Evolutionary conservation across 2,329 filamentous ascomycete genomes (phyloP), one percentile per base, ranked within the genome.

Genomic region (Cercospora brassicicola): DNA sequence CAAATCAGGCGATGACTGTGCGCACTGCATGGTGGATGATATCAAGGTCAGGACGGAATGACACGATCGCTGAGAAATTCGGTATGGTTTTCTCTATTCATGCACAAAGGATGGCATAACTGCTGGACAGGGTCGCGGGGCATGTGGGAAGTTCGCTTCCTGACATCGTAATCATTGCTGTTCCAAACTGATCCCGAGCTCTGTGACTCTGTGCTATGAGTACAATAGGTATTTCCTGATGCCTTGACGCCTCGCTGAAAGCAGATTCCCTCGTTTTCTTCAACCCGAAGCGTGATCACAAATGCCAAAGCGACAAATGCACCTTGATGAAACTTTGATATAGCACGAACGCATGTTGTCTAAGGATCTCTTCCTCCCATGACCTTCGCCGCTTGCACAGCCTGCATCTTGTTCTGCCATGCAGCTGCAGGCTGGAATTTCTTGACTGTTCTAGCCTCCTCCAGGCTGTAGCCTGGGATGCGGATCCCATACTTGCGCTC

Each of bases 341-440:
- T 36, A 36, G 7, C 28, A 18, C 18, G 23, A 42, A 36, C 20
- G 48, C 53, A 15, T 36, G 26, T 18, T 33, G 48, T 4, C 26
- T 59, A 73, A 57, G 69, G 59, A 68, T 74, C 72, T 28, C 61
- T 66, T 8, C 80, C 80, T 66, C 82, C 82, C 82, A 84, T 85
- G 68, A 82, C 93, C 84, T 98, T 98, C 57, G 93, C 93, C 1
- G 94, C 94, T 81, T 97, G 93, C 15, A 99, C 91, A 26, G 95
- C 94, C 76, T 93, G 94, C 90, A 99, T 96, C 85, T 99, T 99
- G 73, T 91, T 90, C 70, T 95, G 94, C 93, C 95, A 99, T 23
- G 89, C 91, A 15, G 90, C 84, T 20, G 93, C 90, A 1, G 95
- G 95, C 78, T 95, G 91, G 63, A 96, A 91, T 84, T 97, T 97